Conservation (phyloP, 139 green algal species). For the Pedinophyceae sp. region DNA sequence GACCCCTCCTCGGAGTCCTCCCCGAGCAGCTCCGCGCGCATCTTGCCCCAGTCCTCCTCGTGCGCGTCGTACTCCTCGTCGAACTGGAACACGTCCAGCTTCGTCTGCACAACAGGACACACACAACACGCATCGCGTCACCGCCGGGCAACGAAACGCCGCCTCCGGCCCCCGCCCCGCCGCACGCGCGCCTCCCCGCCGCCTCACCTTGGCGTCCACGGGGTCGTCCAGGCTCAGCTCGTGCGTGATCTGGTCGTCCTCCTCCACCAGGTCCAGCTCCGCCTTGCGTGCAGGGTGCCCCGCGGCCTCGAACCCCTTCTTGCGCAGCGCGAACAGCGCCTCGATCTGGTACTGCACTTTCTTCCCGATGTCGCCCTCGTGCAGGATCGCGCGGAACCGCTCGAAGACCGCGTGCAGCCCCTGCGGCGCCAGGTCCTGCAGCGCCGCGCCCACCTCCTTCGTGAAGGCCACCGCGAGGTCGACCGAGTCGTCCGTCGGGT, state of each 20-base stretch:
- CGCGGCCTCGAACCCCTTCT: conserved; percentile 57
- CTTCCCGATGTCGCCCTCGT: conserved; percentile 78
- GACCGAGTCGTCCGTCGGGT: conserved; percentile 75
- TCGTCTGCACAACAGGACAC: conserved; percentile 37
- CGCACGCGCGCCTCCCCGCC: neutral
- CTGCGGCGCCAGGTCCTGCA: conserved; percentile 17
- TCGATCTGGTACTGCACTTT: conserved; percentile 88
- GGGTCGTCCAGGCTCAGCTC: conserved; percentile 63
- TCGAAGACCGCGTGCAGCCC: conserved; percentile 59
- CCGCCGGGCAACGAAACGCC: neutral
- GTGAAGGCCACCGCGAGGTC: conserved; percentile 57
- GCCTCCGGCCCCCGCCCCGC: conserved; percentile 2
- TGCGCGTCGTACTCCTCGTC: conserved; percentile 65
- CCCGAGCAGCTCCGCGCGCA: conserved; percentile 74
- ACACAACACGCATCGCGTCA: neutral
- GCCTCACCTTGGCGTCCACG: conserved; percentile 1
- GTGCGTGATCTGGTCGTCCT: conserved; percentile 92
- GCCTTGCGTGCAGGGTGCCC: conserved; percentile 41
- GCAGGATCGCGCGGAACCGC: conserved; percentile 69
- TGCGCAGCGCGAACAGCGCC: conserved; percentile 73
- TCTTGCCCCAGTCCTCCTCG: conserved; percentile 28
- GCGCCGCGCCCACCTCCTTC: conserved; percentile 51
- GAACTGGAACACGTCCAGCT: conserved; percentile 78
- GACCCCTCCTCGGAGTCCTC: conserved; percentile 16
- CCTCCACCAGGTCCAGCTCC: conserved; percentile 86